Evolutionary conservation across 1,139 yeast species (phyloP), one percentile per base, ranked within the genome.

Genomic region (Saccharomyces uvarum): DNA sequence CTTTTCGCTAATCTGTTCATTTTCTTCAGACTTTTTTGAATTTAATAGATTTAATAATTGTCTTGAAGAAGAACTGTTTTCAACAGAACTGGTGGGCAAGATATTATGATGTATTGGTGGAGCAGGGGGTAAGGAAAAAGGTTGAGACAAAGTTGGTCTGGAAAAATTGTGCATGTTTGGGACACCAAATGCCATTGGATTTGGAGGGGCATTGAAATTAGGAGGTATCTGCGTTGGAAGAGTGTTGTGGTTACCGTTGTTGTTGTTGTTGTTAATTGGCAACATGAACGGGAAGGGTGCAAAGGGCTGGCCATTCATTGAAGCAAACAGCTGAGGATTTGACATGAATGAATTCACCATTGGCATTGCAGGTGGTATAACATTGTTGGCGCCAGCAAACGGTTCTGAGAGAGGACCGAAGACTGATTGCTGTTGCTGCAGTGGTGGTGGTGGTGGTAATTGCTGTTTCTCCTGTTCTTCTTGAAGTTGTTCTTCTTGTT

Each of bases 101-200:
- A 64, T 48, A 59, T 58, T 53, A 61, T 56, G 2, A 59, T 57
- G 4, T 72, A 67, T 54, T 68, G 70, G 33, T 71, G 69, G 42
- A 13, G 19, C 21, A 3, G 19, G n/a, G 9, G 28, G 42, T 24
- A 21, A 4, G 32, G 44, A 11, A 21, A 27, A 13, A 4, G 47
- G 13, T 19, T 16, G 59, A n/a, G 61, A 68, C 47, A 71, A 66
- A 2, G 80, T 78, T 42, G 76, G 75, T 60, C 74, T 78, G 49
- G 74, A 73, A 47, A 79, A 70, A 4, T 75, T 66, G 21, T 73
- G 76, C 2, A 81, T 77, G 48, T 73, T 73, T 32, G 83, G 83
- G 28, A 73, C 74, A 50, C 61, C 54, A 19, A 55, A 56, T 49
- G 58, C 61, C 11, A 38, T 52, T 48, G 48, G 59, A 54, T 47